Conservation (phyloP, 148 eudicot species). For the Persicaria maculosa region DNA sequence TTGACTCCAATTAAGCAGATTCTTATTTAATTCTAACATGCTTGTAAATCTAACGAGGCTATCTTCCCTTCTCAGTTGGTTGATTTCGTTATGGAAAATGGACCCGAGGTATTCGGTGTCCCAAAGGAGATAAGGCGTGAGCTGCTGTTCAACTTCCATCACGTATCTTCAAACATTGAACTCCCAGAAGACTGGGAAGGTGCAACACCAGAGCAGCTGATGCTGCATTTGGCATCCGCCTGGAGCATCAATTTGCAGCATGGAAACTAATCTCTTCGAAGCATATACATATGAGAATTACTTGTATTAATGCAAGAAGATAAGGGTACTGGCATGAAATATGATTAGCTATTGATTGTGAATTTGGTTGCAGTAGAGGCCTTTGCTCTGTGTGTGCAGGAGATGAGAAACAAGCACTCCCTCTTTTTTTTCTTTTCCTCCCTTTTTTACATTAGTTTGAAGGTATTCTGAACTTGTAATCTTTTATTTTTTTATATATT, state of each 20-base stretch:
- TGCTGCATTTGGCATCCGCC: conserved; percentile 74
- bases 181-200: conserved; percentile 95
- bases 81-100: conserved; percentile 67
- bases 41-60: not conserved
- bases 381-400: not conserved
- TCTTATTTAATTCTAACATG: not conserved
- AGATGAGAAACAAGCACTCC: conserved; percentile 3
- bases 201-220: conserved; percentile 73
- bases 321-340: not conserved
- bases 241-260: conserved; percentile 87
- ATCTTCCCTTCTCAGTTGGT: conserved; percentile 37
- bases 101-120: conserved; percentile 57
- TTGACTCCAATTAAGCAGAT: not conserved
- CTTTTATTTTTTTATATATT: not conserved
- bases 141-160: conserved; percentile 62
- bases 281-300: not conserved
- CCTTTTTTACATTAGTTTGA: not conserved
- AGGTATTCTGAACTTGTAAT: not conserved
- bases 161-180: conserved; percentile 55
- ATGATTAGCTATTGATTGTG: not conserved
- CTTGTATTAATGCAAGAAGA: not conserved
- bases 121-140: conserved; percentile 69
- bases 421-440: not conserved
- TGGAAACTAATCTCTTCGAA: conserved; percentile 27
- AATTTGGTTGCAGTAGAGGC: conserved; percentile 5